Evolutionary conservation across 495 filamentous ascomycete genomes (phyloP).

Genomic region (Usnea hakonensis): DNA sequence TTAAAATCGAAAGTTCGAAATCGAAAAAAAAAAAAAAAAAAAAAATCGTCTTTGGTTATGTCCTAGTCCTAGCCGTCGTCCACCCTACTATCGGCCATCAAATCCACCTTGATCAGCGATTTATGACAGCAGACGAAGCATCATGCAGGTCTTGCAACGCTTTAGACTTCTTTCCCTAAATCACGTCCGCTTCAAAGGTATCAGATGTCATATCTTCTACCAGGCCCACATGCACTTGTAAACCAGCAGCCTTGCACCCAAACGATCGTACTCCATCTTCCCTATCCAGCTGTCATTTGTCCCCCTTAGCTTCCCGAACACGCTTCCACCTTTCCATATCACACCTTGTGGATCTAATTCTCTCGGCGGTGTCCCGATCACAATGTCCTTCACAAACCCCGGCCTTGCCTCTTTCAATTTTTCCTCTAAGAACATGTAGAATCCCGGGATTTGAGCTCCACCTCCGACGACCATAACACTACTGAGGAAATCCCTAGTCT

Average conservation of each 20-base stretch:
- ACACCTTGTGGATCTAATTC: conserved; percentile 94
- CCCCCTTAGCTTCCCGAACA: conserved; percentile 81
- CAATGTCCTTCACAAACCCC: conserved; percentile 67
- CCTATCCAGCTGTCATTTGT: conserved; percentile 95
- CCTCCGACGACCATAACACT: conserved; percentile 96
- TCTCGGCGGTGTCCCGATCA: conserved; percentile 79
- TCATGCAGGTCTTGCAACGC: background rate
- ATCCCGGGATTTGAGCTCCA: conserved; percentile 68
- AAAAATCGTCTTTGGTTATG: too few relatives aligned
- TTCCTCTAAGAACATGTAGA: conserved; percentile 74
- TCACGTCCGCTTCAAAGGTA: background rate
- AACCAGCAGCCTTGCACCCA: conserved; percentile 69
- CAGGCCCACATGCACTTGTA: conserved; percentile 86
- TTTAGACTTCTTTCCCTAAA: background rate
- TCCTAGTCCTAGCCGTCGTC: too few relatives aligned
- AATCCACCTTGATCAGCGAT: too few relatives aligned
- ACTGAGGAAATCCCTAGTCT: conserved; percentile 81
- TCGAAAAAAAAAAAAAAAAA: too few relatives aligned
- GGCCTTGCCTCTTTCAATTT: conserved; percentile 61
- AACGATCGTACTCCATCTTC: conserved; percentile 75
- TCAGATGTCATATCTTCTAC: conserved; percentile 22
- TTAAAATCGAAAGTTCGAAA: too few relatives aligned
- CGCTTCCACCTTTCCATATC: conserved; percentile 94
- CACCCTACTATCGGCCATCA: too few relatives aligned
- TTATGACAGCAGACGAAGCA: background rate